Base-by-base conservation (phyloP, 768 basidiomycete species). In the Lentinula sp. region DNA sequence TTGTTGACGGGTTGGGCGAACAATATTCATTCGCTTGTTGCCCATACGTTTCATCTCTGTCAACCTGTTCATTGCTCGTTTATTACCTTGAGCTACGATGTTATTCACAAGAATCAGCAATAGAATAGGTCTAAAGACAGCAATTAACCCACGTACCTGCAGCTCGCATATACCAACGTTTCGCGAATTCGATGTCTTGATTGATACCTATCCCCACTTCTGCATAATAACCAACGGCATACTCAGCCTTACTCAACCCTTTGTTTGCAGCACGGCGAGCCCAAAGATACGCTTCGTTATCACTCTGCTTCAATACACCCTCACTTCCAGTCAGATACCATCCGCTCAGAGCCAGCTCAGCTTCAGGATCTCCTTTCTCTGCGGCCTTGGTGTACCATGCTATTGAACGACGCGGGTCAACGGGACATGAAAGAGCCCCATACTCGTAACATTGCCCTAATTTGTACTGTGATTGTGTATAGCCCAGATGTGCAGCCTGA, bases 381-480 rank as follows among this genome's bases (percentile, higher is more conserved):
- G 97, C 97, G 13, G 97, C 97, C 67, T 92, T 94, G 9, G 95
- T 98, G 71, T 98, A 98, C 96, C 97, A 99, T 12, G 93, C 96
- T 66, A 99, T 98, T 49, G 93, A 95, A 60, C 93, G 82, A 59
- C 88, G 82, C 8, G 97, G 95, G 73, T 99, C 97, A 57, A 97
- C 88, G 1, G 93, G 91, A 71, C 95, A 98, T 8, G 86, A 84
- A 57, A 99, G 73, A 20, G 80, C 75, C 12, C 97, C 97, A 67
- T 95, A 97, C 75, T 99, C 97, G 73, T 90, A 95, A 71, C 92
- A 95, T 66, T 91, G 88, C 3, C 96, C 97, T 6, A 98, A 86
- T 75, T 95, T 97, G 81, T 88, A 95, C 72, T 98, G 97, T 4
- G 91, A 89, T 51, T 90, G 92, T 10, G 90, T 90, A 69, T 98